Base-by-base conservation (phyloP, 495 filamentous ascomycete genomes). In the Friedmanniomyces endolithicus region DNA sequence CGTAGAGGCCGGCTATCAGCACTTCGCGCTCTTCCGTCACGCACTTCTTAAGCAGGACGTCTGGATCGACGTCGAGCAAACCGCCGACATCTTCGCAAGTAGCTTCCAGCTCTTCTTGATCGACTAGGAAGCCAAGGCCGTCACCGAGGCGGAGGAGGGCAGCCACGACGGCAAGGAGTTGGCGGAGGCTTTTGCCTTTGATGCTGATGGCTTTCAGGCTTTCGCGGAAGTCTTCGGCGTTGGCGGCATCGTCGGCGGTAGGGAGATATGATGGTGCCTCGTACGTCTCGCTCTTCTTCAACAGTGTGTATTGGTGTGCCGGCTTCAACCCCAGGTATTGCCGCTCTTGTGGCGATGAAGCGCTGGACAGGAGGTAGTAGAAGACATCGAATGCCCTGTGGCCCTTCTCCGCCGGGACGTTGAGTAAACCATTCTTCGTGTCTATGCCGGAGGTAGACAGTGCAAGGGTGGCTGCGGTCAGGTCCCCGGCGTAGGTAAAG, bases 311-410 rank as follows among this genome's bases (percentile, higher is more conserved):
- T 14, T 77, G 72, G 1, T 85, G 83, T 1, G 85, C 78, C n/a
- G 79, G 76, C 68, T 89, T 86, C 31, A 98, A 74, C 41, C 83
- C 82, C n/a, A 98, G 73, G 53, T 88, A 95, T 65, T 97, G 89
- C 35, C 88, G 78, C 71, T 98, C 92, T 0, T 88, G 88, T 1
- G 84, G 85, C 1, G 89, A 94, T 0, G 92, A 94, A 14, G 87
- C 83, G 25, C 85, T 87, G 0, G 90, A 94, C 22, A 95, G 75
- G 2, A 98, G 80, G 60, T 96, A 97, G 71, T 98, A 98, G 68
- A 97, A 98, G 25, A 90, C 94, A 65, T 98, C 90, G 62, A 97
- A 98, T n/a, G 90, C 92, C 54, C 92, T 82, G 65, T 86, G 88
- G 20, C 94, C 92, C 7, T 80, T 55, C 64, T 94, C 81, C 0